phyloP scores from a whole-genome alignment of 768 basidiomycete genomes.

The Leccinum uliginosum region DNA sequence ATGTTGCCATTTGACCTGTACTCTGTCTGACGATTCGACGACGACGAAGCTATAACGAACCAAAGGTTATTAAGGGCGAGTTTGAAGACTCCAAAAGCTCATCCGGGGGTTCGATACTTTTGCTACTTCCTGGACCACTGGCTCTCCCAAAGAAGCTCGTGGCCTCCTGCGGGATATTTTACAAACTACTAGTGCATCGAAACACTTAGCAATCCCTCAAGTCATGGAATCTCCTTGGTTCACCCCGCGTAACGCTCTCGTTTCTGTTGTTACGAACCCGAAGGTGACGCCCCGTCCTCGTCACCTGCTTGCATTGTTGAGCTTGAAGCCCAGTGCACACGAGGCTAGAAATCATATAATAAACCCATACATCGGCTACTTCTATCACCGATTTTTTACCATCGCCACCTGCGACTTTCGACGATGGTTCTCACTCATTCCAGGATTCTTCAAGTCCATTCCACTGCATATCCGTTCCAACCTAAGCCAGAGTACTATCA shows the following conservation, averaged over 20 bases:
- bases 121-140: neutral
- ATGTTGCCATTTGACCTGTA: slow-evolving; percentile 84
- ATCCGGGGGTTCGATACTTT: slow-evolving; percentile 57
- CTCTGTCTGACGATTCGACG: slow-evolving; percentile 86
- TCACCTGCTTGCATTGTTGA: slow-evolving; percentile 30
- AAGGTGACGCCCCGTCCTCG: slow-evolving; percentile 25
- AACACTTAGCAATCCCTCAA: slow-evolving; percentile 76
- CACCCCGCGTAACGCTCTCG: slow-evolving; percentile 29
- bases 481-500: slow-evolving; percentile 57
- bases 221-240: slow-evolving; percentile 91
- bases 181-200: slow-evolving; percentile 66
- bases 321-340: slow-evolving; percentile 14
- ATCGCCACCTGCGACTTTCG: slow-evolving; percentile 57
- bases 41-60: slow-evolving; percentile 79
- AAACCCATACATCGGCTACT: slow-evolving; percentile 41
- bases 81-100: slow-evolving; percentile 93
- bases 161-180: slow-evolving; percentile 77
- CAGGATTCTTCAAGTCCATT: slow-evolving; percentile 19
- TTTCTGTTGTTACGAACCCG: slow-evolving; percentile 4
- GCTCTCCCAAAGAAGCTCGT: slow-evolving; percentile 61
- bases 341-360: slow-evolving; percentile 11
- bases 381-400: slow-evolving; percentile 40
- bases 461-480: slow-evolving; percentile 43
- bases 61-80: slow-evolving; percentile 76
- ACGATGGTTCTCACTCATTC: slow-evolving; percentile 46